phyloP scores from a whole-genome alignment of 306 rosid genomes.

The Casuarina equisetifolia region DNA sequence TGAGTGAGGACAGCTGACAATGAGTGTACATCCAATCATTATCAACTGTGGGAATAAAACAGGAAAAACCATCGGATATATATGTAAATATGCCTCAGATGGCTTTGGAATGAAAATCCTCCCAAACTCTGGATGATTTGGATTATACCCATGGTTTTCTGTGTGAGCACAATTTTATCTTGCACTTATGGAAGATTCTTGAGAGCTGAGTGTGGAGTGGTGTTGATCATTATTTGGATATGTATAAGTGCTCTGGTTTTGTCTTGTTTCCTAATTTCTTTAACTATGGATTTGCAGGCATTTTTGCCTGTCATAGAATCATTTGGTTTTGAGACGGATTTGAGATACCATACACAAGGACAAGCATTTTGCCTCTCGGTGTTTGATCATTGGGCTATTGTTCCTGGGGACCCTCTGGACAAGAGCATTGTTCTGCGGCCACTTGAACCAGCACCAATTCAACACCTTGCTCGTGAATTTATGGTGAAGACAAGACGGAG shows the following conservation, averaged over 20 bases:
- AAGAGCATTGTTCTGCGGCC: constrained; percentile 94
- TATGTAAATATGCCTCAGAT: not conserved
- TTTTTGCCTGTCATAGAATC: constrained; percentile 96
- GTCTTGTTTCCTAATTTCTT: constrained; percentile 16
- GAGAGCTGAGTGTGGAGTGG: not conserved
- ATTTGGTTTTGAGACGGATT: constrained; percentile 54
- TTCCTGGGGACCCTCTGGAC: constrained; percentile 98
- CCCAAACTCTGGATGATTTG: not conserved
- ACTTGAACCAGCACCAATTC: constrained; percentile 97
- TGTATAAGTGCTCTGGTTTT: not conserved
- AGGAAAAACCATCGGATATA: not conserved
- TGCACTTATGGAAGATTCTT: not conserved
- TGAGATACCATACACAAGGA: constrained; percentile 95
- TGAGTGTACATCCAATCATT: not conserved
- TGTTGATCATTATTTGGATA: not conserved
- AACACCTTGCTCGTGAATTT: constrained; percentile 98
- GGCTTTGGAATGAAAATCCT: not conserved
- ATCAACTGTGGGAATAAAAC: not conserved
- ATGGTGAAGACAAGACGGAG: constrained; percentile 99
- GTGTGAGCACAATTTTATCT: not conserved
- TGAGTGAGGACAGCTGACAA: not conserved
- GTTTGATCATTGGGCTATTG: constrained; percentile 99
- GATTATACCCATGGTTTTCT: not conserved
- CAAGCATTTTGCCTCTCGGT: constrained; percentile 89
- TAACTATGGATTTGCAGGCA: constrained; percentile 53